These are phyloP conservation scores for Penicillium sp. DNA, from an alignment of 2,329 filamentous ascomycete species.

Conservation along the genomic window DNA sequence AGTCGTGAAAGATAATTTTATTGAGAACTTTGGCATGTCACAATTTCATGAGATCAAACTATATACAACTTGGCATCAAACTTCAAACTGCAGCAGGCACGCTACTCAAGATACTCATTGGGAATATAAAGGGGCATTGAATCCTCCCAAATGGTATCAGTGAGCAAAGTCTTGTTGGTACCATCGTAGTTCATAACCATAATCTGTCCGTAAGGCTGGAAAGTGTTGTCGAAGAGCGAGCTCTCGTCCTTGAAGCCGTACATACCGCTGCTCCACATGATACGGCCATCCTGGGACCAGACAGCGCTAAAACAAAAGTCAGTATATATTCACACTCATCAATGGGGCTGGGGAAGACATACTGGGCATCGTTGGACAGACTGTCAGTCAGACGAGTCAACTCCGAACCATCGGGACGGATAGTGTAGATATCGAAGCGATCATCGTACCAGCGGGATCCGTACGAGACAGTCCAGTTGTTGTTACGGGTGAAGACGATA, in stretches of 20 bases:
- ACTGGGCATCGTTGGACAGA: slow-evolving; percentile 42
- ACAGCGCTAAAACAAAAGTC: slow-evolving; percentile 30
- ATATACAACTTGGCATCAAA: not conserved
- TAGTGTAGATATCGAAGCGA: slow-evolving; percentile 44
- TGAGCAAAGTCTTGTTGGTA: slow-evolving; percentile 29
- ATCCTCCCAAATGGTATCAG: slow-evolving; percentile 34
- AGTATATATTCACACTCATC: not conserved
- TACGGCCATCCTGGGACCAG: slow-evolving; percentile 45
- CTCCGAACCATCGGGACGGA: slow-evolving; percentile 43
- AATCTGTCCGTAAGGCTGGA: slow-evolving; percentile 50
- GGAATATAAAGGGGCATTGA: slow-evolving; percentile 31
- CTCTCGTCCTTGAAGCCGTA: slow-evolving; percentile 48
- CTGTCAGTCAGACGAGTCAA: slow-evolving; percentile 23
- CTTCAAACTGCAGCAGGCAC: not conserved
- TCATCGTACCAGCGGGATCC: not conserved
- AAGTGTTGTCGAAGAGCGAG: slow-evolving; percentile 45
- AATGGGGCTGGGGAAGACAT: not conserved
- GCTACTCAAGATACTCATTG: slow-evolving; percentile 8
- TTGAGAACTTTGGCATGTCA: not conserved
- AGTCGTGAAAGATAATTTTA: not conserved
- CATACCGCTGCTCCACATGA: slow-evolving; percentile 45
- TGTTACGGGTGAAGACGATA: slow-evolving; percentile 22
- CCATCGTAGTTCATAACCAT: slow-evolving; percentile 48
- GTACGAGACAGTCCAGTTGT: slow-evolving; percentile 6
- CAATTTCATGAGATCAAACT: not conserved